Evolutionary conservation across 1,284 basidiomycete genomes (phyloP).

Genomic region (Ustilago trichophora): DNA sequence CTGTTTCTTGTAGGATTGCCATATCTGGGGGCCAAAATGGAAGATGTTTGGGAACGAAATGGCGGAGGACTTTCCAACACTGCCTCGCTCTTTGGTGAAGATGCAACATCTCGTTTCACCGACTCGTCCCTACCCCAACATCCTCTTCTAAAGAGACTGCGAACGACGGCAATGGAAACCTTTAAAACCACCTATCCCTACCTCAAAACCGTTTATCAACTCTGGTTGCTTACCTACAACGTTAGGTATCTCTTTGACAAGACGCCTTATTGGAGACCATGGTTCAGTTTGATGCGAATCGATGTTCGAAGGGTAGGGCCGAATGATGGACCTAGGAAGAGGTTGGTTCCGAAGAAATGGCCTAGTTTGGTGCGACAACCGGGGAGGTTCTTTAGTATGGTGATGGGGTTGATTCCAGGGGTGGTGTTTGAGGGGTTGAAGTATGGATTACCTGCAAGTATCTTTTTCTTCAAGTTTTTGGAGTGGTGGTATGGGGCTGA

Average conservation of each 20-base stretch:
- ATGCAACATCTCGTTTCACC: too few species aligned
- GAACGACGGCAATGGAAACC: conserved; percentile 3
- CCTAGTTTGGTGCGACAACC: conserved; percentile 47
- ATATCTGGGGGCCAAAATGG: conserved; percentile 85
- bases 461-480: conserved; percentile 95
- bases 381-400: conserved; percentile 18
- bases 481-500: conserved; percentile 99
- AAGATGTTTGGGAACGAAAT: conserved; percentile 87
- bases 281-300: conserved; percentile 84
- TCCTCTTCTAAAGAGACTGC: too few species aligned
- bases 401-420: conserved; percentile 39
- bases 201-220: conserved; percentile 78
- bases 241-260: conserved; percentile 88
- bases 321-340: conserved; percentile 39
- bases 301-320: conserved; percentile 78
- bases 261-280: conserved; percentile 88
- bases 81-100: conserved; percentile 71
- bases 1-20: conserved; percentile 81
- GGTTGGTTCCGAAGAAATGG: conserved; percentile 36
- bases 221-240: conserved; percentile 81
- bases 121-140: background rate
- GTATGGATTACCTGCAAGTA: conserved; percentile 85
- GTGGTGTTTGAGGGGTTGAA: conserved; percentile 70
- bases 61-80: conserved; percentile 77
- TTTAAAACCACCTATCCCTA: conserved; percentile 76